Evolutionary conservation across 768 basidiomycete species (phyloP).

Genomic region (Leucocoprinus birnbaumii): DNA sequence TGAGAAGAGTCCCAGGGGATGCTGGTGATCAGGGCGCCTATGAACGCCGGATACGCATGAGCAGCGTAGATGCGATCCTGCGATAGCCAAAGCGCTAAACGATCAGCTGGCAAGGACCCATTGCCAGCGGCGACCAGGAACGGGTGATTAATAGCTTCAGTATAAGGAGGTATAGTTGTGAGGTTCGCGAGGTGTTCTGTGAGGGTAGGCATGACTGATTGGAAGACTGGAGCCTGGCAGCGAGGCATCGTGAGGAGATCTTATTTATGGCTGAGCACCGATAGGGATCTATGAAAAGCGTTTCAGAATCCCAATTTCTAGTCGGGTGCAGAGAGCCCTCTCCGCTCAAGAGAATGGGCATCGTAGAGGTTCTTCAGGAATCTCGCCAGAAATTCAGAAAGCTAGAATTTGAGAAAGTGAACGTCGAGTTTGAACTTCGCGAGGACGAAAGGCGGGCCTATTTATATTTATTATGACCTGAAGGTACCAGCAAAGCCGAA

Average conservation of each 20-base stretch:
- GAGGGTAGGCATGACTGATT: conserved; percentile 14
- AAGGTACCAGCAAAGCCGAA: too few relatives aligned
- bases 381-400: too few relatives aligned
- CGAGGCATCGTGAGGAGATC: too few relatives aligned
- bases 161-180: conserved; percentile 34
- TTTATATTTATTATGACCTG: too few relatives aligned
- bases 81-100: conserved; percentile 61
- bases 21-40: conserved; percentile 59
- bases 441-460: too few relatives aligned
- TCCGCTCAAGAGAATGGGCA: too few relatives aligned
- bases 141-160: conserved; percentile 46
- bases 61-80: conserved; percentile 77
- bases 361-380: too few relatives aligned
- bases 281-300: neutral
- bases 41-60: conserved; percentile 71
- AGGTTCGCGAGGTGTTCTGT: conserved; percentile 36
- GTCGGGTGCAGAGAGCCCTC: too few relatives aligned
- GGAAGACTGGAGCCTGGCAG: too few relatives aligned
- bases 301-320: neutral
- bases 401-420: too few relatives aligned
- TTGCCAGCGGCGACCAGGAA: conserved; percentile 61
- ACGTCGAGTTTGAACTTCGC: too few relatives aligned
- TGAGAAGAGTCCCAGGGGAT: conserved; percentile 47
- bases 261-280: too few relatives aligned
- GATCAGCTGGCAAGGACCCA: conserved; percentile 41